A percentile compares a stretch with the other conserved stretches of the same genome.
Conservation (phyloP, 805 yeast species). For the Saturnispora serradocipensis region DNA sequence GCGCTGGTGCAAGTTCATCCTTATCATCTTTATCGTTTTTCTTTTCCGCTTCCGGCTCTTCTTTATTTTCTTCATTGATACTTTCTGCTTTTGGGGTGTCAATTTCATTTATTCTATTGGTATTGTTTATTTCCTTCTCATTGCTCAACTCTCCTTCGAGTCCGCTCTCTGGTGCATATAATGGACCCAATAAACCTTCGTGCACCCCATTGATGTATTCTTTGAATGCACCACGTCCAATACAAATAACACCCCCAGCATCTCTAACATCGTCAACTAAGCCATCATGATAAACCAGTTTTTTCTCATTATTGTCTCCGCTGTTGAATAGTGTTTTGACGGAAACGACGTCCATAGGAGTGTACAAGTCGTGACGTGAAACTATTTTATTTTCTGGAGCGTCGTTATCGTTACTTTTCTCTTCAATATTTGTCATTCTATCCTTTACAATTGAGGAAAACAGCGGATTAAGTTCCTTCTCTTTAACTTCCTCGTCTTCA, state of each 20-base stretch:
- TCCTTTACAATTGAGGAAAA: conserved; percentile 7
- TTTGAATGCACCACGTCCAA: conserved; percentile 94
- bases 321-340: conserved; percentile 29
- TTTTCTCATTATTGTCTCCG: conserved; percentile 5
- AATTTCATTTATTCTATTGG: conserved; percentile 11
- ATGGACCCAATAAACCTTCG: conserved; percentile 91
- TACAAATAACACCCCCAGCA: conserved; percentile 81
- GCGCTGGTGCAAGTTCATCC: conserved; percentile 31
- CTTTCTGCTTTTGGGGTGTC: conserved; percentile 27
- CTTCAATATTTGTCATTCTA: not conserved
- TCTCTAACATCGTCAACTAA: conserved; percentile 33
- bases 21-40: conserved; percentile 16
- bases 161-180: conserved; percentile 34
- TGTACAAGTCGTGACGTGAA: conserved; percentile 30
- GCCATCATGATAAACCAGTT: conserved; percentile 35
- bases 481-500: not conserved
- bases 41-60: conserved; percentile 21
- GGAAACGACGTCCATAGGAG: conserved; percentile 46
- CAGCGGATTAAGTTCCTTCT: conserved; percentile 5
- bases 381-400: conserved; percentile 19
- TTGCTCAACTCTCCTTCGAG: conserved; percentile 6
- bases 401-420: not conserved
- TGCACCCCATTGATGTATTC: conserved; percentile 87
- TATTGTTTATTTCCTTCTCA: conserved; percentile 29
- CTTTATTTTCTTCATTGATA: conserved; percentile 16